phyloP scores from a whole-genome alignment of 2,329 filamentous ascomycete genomes.

The Phaeoacremonium minimum region DNA sequence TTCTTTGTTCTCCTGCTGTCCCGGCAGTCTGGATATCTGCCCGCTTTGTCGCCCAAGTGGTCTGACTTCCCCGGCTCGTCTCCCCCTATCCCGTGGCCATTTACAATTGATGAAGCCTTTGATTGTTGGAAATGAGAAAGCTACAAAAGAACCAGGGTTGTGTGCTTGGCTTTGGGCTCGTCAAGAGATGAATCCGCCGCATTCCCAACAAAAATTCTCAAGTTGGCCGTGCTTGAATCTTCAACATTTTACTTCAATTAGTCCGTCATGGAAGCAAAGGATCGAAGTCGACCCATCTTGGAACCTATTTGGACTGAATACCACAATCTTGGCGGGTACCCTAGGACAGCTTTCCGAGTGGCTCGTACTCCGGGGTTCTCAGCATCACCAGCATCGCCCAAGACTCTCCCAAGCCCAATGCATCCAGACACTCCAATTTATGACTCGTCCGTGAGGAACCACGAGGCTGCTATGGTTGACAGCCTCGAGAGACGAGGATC shows the following conservation, averaged over 20 bases:
- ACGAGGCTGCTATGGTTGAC: constrained; percentile 28
- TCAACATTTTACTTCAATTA: neutral
- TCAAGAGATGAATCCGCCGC: too few relatives aligned
- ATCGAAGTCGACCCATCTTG: constrained; percentile 23
- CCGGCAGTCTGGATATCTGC: too few relatives aligned
- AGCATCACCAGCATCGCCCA: constrained; percentile 23
- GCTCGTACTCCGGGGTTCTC: constrained; percentile 18
- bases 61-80: too few relatives aligned
- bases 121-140: too few relatives aligned
- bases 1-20: too few relatives aligned
- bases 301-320: constrained; percentile 28
- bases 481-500: constrained; percentile 20
- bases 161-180: too few relatives aligned
- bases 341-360: constrained; percentile 15
- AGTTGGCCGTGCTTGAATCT: too few relatives aligned
- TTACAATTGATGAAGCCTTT: too few relatives aligned
- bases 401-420: constrained; percentile 25
- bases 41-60: too few relatives aligned
- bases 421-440: constrained; percentile 21
- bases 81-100: too few relatives aligned
- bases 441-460: constrained; percentile 27
- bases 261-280: constrained; percentile 21
- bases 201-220: too few relatives aligned
- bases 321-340: constrained; percentile 16
- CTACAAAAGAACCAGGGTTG: too few relatives aligned